Percentiles rank a stretch among this genome's conserved stretches.
phyloP scores from a whole-genome alignment of 495 filamentous ascomycete species.

The Bombardia bombarda region DNA sequence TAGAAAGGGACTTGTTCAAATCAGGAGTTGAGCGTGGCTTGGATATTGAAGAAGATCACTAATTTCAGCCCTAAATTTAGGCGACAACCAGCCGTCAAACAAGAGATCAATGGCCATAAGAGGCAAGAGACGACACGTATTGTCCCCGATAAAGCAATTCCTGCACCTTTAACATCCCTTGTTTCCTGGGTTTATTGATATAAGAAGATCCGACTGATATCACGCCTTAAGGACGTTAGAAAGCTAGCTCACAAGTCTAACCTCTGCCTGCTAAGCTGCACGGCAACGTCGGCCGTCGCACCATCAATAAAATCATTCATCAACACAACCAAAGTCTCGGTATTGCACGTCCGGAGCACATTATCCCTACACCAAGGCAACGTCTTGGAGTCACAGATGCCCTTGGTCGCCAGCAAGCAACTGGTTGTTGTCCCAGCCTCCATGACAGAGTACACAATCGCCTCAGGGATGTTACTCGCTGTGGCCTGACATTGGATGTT shows the following conservation, averaged over 20 bases:
- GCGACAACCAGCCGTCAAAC: no score
- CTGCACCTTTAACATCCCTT: no score
- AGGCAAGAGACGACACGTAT: no score
- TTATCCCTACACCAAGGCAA: constrained; percentile 42
- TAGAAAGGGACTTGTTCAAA: no score
- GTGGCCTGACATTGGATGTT: constrained; percentile 50
- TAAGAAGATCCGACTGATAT: no score
- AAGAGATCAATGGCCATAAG: no score
- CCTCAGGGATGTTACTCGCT: constrained; percentile 41
- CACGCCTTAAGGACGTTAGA: no score
- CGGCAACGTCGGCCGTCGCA: constrained; percentile 40
- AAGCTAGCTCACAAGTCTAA: constrained; percentile 19
- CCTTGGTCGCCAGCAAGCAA: constrained; percentile 42
- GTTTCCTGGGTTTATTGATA: no score
- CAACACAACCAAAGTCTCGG: constrained; percentile 34
- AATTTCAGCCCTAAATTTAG: no score
- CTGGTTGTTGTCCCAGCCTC: constrained; percentile 34
- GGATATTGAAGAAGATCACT: no score
- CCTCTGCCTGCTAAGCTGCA: constrained; percentile 35
- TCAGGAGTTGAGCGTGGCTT: no score
- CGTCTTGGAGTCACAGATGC: constrained; percentile 42
- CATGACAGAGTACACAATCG: constrained; percentile 37
- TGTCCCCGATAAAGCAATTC: no score
- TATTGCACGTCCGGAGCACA: constrained; percentile 23
- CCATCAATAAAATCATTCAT: constrained; percentile 53